Base-by-base conservation (phyloP, 208 protist genomes). In the Trypanosoma melophagium region DNA sequence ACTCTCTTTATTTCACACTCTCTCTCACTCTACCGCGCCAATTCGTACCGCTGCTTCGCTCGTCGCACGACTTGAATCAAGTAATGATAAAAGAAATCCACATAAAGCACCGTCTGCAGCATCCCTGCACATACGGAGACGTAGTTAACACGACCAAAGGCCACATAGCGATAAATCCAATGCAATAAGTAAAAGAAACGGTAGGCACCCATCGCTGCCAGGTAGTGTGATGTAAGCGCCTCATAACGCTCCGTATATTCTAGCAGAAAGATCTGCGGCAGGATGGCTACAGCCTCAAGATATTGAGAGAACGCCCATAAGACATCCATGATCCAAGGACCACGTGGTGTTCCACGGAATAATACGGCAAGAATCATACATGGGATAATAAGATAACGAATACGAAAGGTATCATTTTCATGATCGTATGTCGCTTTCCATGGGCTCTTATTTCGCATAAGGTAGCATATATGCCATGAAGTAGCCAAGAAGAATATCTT, bases 61-160 rank as follows among this genome's bases (percentile, higher is more conserved):
- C 74, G 78, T n/a, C 78, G 74, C 59, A 93, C 72, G 3, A 95
- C 92, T 60, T 95, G 89, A 17, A 71, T 86, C 31, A 98, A 65
- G 77, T 98, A 98, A 58, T 96, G 86, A 67, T 98, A 98, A 79
- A 99, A 99, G 69, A 99, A 99, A 79, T 99, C 97, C 3, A 87
- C 65, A 63, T 98, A 99, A 22, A 99, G 74, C 31, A 96, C 67
- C 2, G 96, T 97, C 76, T 99, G 97, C 25, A 99, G 81, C 3
- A 94, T 50, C 24, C 84, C 89, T 52, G 85, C 81, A 58, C 93
- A 70, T 5, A 95, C 87, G 0, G 86, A 94, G 17, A 94, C 79
- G 45, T 42, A 64, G 55, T 88, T 92, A n/a, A 95, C 71, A 24
- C 79, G 74, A 25, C 72, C 63, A 57, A 96, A 88, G 9, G 66